Evolutionary conservation across 2,329 filamentous ascomycete genomes (phyloP), one percentile per base, ranked within the genome.

Genomic region (Stagonosporopsis rhizophila): DNA sequence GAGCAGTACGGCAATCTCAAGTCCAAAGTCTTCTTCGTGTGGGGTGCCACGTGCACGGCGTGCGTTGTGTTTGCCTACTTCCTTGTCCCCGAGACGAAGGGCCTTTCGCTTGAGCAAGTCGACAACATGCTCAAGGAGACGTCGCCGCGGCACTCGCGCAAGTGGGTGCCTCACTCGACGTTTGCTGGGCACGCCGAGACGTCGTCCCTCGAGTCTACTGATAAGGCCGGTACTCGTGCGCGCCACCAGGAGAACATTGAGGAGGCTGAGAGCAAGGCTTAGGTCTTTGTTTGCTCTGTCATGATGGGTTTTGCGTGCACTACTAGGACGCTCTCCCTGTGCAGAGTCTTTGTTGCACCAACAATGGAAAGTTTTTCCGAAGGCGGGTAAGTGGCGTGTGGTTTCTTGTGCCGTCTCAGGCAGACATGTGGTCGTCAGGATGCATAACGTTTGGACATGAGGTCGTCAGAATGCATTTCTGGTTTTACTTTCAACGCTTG

Each of bases 71-170:
- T 92, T 69, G 89, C 91, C 19, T 92, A 86, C 79, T 85, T 82
- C 71, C 85, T 90, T 80, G 86, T 92, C n/a, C 91, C 87, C 64
- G 89, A 91, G 78, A 91, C 89, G 1, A 90, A 87, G 77, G 89
- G 89, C 72, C 85, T 92, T 70, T 89, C 86, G 63, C 79, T 92
- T 37, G 89, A 92, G 75, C 88, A 92, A 78, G 90, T 92, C 62
- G 88, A 91, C 72, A 86, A 85, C 80, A 93, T 95, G 90, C 87
- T 94, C 82, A 89, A 92, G 80, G 89, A 94, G 85, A 87, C 86
- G 22, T 90, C 85, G 6, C 89, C 91, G 37, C 85, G 89, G 58
- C 89, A 83, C 12, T 92, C 89, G 2, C 79, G 85, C 76, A 87
- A 86, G 80, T 94, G 91, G 90, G 83, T 82, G 71, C 89, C 90